These are phyloP conservation scores for Calonectria pteridis DNA, from an alignment of 2,329 filamentous ascomycete species.

Conservation along the genomic window DNA sequence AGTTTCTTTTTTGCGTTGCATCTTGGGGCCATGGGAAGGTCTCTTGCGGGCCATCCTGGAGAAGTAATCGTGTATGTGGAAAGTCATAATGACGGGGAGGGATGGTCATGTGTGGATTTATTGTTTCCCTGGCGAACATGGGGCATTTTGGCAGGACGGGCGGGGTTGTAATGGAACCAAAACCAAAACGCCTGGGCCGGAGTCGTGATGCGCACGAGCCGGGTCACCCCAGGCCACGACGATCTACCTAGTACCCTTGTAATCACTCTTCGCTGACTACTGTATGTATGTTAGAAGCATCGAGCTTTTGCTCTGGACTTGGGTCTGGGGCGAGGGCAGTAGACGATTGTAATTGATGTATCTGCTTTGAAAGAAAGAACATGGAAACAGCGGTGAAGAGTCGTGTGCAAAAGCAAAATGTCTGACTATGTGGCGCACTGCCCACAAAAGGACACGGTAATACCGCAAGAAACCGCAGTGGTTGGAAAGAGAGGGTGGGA, in stretches of 20 bases:
- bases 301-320: constrained; percentile 24
- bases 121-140: constrained; percentile 46
- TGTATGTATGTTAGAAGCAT: constrained; percentile 45
- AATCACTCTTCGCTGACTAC: constrained; percentile 45
- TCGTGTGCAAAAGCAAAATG: not conserved
- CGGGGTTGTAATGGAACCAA: constrained; percentile 45
- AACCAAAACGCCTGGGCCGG: constrained; percentile 42
- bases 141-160: constrained; percentile 45
- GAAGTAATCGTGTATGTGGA: constrained; percentile 43
- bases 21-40: constrained; percentile 33
- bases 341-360: constrained; percentile 37
- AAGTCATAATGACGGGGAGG: constrained; percentile 47
- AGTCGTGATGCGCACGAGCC: constrained; percentile 30
- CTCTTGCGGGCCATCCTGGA: constrained; percentile 25
- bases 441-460: not conserved
- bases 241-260: constrained; percentile 48
- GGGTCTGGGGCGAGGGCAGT: constrained; percentile 25
- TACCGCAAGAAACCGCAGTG: not conserved
- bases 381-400: not conserved
- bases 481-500: not conserved
- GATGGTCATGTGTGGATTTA: constrained; percentile 43
- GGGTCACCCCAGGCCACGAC: constrained; percentile 42
- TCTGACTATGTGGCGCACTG: not conserved
- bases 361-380: constrained; percentile 5
- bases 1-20: constrained; percentile 30